phyloP scores from a whole-genome alignment of 495 filamentous ascomycete genomes.

The Penicillium longicatenatum region DNA sequence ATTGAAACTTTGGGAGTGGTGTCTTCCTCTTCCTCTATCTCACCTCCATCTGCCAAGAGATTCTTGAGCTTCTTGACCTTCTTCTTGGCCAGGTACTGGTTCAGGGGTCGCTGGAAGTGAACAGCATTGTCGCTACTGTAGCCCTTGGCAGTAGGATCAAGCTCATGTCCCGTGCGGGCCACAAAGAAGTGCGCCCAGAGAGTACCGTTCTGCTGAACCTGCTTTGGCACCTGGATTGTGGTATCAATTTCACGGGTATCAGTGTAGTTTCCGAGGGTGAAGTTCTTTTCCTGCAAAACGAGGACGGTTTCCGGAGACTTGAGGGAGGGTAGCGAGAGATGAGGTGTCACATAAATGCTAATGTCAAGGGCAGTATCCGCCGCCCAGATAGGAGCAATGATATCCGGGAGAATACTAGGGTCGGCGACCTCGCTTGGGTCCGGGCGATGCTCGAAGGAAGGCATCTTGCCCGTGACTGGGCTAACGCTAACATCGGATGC shows the following conservation, averaged over 20 bases:
- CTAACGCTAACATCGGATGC: conserved; percentile 38
- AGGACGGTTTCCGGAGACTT: conserved; percentile 56
- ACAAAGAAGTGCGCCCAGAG: conserved; percentile 94
- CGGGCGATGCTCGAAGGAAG: conserved; percentile 67
- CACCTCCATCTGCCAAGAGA: conserved; percentile 63
- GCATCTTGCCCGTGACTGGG: conserved; percentile 51
- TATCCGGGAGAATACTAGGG: conserved; percentile 74
- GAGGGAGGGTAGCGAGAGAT: conserved; percentile 67
- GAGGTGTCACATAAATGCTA: conserved; percentile 78
- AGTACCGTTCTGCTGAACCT: conserved; percentile 89
- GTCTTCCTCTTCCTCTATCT: conserved; percentile 51
- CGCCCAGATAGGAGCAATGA: conserved; percentile 87
- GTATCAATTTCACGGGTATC: conserved; percentile 79
- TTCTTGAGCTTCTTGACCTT: conserved; percentile 90
- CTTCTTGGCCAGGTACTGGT: conserved; percentile 88
- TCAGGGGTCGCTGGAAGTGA: conserved; percentile 82
- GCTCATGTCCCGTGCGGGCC: conserved; percentile 65
- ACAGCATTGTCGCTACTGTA: conserved; percentile 77
- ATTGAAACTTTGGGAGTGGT: conserved; percentile 62
- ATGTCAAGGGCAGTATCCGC: conserved; percentile 77
- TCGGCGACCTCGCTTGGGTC: conserved; percentile 57
- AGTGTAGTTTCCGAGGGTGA: conserved; percentile 76
- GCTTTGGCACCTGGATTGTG: conserved; percentile 72
- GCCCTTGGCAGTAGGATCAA: conserved; percentile 71
- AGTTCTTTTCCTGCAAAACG: conserved; percentile 77